Evolutionary conservation across 2,329 filamentous ascomycete species (phyloP).

Genomic region (Paramyrothecium roridum): DNA sequence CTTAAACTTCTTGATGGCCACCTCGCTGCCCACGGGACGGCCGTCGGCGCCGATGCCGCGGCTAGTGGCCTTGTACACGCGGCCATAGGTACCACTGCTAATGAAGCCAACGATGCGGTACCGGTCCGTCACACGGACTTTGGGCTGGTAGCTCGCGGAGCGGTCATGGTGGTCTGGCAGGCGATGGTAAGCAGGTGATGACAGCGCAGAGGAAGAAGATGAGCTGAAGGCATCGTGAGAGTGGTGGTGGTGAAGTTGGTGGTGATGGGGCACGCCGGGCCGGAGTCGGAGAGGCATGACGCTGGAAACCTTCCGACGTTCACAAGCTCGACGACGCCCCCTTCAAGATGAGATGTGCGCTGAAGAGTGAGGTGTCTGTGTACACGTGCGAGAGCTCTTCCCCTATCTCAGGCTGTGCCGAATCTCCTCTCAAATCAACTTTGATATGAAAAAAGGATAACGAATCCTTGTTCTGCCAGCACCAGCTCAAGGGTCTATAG

Average conservation of each 20-base stretch:
- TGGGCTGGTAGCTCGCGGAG: constrained; percentile 61
- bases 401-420: neutral
- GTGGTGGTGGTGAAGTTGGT: neutral
- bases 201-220: constrained; percentile 17
- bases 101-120: constrained; percentile 99
- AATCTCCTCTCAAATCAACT: neutral
- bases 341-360: no score
- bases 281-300: constrained; percentile 32
- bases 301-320: neutral
- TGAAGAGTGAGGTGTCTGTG: no score
- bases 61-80: constrained; percentile 91
- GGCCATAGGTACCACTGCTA: constrained; percentile 94
- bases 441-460: neutral
- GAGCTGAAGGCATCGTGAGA: no score
- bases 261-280: constrained; percentile 19
- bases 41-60: constrained; percentile 42
- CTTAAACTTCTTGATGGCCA: constrained; percentile 99
- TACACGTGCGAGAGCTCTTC: no score
- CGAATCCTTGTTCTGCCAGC: neutral
- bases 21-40: constrained; percentile 62
- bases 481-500: neutral
- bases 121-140: constrained; percentile 85
- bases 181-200: constrained; percentile 22
- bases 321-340: no score
- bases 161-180: constrained; percentile 51